Conservation (phyloP, 2,329 filamentous ascomycete species). For the Chaetomiaceae sp. region DNA sequence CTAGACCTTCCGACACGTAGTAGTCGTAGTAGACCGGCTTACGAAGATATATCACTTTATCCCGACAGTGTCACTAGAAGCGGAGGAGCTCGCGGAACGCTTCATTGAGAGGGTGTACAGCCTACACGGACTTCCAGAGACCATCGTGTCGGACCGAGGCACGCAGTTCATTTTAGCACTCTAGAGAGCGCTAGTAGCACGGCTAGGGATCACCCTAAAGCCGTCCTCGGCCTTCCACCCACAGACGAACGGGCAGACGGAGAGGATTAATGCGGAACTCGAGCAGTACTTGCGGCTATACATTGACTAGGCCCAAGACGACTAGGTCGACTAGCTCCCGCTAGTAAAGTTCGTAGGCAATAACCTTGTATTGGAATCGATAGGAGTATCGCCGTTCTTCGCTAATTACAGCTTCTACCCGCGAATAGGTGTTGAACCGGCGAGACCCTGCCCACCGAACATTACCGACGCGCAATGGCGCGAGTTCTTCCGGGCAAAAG, state of each 20-base stretch:
- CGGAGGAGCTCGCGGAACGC: background rate
- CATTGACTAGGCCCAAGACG: background rate
- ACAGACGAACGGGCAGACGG: background rate
- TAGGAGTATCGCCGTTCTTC: constrained; percentile 1
- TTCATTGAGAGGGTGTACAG: background rate
- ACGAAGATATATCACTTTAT: background rate
- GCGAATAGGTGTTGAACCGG: background rate
- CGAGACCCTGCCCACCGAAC: too few species aligned
- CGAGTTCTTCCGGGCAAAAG: too few species aligned
- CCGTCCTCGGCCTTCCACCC: background rate
- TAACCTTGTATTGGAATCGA: background rate
- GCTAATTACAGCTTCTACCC: background rate
- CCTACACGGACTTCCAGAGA: background rate
- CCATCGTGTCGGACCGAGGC: background rate
- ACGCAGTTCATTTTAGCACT: background rate
- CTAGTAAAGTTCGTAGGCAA: background rate
- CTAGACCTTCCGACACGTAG: background rate
- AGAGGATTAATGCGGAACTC: background rate
- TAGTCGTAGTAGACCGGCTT: background rate
- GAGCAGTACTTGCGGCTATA: too few species aligned
- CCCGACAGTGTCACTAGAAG: background rate
- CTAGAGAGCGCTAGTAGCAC: background rate
- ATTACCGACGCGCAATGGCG: too few species aligned
- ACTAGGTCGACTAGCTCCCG: background rate
- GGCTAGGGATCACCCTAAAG: background rate